phyloP scores from a whole-genome alignment of 805 yeast genomes.

The Alloascoidea africana region DNA sequence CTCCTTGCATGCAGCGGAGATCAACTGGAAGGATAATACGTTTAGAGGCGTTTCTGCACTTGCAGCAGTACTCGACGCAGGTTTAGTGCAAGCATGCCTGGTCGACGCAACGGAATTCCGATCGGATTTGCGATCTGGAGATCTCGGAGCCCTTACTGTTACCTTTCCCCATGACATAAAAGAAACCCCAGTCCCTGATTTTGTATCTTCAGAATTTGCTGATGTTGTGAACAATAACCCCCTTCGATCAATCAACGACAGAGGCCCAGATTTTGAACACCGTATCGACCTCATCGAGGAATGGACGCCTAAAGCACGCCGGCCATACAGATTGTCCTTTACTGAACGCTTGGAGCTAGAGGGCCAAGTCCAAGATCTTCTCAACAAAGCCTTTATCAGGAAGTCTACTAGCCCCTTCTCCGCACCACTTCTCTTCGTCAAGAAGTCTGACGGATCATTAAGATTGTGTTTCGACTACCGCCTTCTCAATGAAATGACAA shows the following conservation, averaged over 20 bases:
- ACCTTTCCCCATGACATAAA: not conserved
- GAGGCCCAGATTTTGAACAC: conserved; percentile 1
- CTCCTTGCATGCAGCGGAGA: not conserved
- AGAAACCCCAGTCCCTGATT: not conserved
- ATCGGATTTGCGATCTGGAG: not conserved
- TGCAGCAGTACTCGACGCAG: no score
- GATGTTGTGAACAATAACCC: not conserved
- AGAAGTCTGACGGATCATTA: conserved; percentile 2
- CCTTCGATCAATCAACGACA: not conserved
- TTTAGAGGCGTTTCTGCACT: not conserved
- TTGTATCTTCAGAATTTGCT: not conserved
- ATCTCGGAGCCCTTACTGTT: not conserved
- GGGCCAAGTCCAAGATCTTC: conserved; percentile 1
- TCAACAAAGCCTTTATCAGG: conserved; percentile 1
- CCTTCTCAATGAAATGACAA: not conserved
- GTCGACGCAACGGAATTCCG: not conserved
- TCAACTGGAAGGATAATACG: not conserved
- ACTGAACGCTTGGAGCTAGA: conserved; percentile 2
- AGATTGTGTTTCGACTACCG: conserved; percentile 2
- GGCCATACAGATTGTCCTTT: conserved; percentile 3
- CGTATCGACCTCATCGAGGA: conserved; percentile 1
- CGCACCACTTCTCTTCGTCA: conserved; percentile 3
- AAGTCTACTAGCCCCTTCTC: conserved; percentile 2
- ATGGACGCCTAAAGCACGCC: not conserved
- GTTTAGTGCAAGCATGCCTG: no score